A percentile compares a stretch with the other conserved stretches of the same genome.
Evolutionary conservation across 202 grass and related monocot genomes (phyloP).

Genomic region (Carex sylvatica): DNA sequence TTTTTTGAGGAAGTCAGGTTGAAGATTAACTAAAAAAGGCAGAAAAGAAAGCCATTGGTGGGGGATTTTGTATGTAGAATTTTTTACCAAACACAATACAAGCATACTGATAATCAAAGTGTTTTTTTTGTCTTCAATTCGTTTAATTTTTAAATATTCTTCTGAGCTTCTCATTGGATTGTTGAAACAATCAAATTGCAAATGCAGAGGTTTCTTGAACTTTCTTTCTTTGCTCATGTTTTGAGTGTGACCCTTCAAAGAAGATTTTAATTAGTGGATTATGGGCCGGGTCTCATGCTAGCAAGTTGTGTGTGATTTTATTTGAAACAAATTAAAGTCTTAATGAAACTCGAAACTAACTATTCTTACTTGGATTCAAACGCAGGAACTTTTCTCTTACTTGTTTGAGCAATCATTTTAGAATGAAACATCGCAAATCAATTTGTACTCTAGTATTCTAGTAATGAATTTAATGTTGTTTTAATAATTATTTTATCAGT

Average conservation of each 20-base stretch:
- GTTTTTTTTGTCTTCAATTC: background rate
- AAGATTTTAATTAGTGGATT: slow-evolving; percentile 8
- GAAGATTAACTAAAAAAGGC: slow-evolving; percentile 7
- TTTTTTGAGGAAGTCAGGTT: background rate
- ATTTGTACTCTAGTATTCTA: background rate
- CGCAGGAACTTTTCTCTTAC: background rate
- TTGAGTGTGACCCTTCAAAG: slow-evolving; percentile 25
- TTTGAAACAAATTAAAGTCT: background rate
- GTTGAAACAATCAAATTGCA: slow-evolving; percentile 13
- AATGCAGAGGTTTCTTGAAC: background rate
- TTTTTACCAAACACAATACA: too few species aligned
- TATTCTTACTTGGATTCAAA: background rate
- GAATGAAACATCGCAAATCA: background rate
- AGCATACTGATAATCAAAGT: too few species aligned
- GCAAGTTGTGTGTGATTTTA: slow-evolving; percentile 20
- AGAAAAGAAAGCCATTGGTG: background rate
- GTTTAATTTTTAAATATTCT: background rate
- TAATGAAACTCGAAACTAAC: background rate
- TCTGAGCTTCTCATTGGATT: background rate
- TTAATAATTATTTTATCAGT: background rate
- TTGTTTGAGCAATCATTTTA: background rate
- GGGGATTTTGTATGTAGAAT: slow-evolving; percentile 27
- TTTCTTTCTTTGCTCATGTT: slow-evolving; percentile 30
- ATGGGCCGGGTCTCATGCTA: background rate
- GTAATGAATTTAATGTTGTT: background rate